Evolutionary conservation across 352 stramenopile genomes (phyloP), one percentile per base, ranked within the genome.

Genomic region (Phytophthora tubulina): DNA sequence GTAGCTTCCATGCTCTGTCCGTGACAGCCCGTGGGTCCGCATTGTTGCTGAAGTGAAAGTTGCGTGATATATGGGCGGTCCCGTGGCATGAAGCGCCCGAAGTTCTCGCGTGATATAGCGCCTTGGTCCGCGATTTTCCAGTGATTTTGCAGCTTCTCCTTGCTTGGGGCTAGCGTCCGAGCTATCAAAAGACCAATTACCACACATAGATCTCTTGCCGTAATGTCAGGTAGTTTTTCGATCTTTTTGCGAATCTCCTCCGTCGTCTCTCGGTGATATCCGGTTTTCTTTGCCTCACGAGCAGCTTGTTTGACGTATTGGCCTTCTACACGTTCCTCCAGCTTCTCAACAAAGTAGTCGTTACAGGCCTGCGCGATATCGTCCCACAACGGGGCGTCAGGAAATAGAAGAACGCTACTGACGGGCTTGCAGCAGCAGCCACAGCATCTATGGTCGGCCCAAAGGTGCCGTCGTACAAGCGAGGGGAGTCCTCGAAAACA

Each of bases 81-180:
- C 14, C 33, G 21, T n/a, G n/a, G 0, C 51, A 58, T 58, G n/a
- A 46, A 58, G 33, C 27, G 35, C 0, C 33, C 51, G 17, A 58
- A 58, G 6, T 33, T 31, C 3, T 33, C 51, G 2, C 51, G 33
- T 17, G 35, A 33, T 6, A 58, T 58, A 3, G 51, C 35, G 4
- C 51, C 51, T 9, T 58, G 15, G 9, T 58, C 51, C 0, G 51
- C 33, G 45, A 33, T 35, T 17, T 46, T 58, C 51, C 51, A 44
- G 10, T 58, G 51, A 30, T 58, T 8, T 17, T 45, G 0, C 6
- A 56, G 1, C 8, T 58, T 58, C 10, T 58, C 51, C 35, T 58
- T 46, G 51, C 17, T 58, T 0, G 51, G 51, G 1, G 32, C 1
- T 2, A 58, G 32, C 2, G 31, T 46, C 2, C 51, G 51, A 17